Percentiles rank a stretch among this genome's conserved stretches.
These are phyloP conservation scores for Apiospora aurea DNA, from an alignment of 2,329 filamentous ascomycete species.

Conservation along the genomic window DNA sequence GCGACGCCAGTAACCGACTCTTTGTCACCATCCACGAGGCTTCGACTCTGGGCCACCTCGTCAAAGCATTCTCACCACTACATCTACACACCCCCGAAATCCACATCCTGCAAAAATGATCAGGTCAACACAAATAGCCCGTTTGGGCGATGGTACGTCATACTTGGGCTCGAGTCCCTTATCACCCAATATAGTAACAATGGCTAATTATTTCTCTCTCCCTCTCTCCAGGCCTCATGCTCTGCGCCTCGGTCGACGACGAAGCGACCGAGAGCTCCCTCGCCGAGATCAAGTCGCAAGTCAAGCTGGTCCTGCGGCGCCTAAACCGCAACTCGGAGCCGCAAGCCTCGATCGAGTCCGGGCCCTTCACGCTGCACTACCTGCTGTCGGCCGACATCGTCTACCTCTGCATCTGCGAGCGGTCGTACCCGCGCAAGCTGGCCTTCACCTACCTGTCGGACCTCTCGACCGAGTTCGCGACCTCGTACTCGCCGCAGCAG, in stretches of 20 bases:
- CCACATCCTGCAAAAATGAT: conserved; percentile 67
- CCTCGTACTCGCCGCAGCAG: conserved; percentile 77
- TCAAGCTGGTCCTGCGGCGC: conserved; percentile 88
- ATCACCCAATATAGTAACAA: not conserved
- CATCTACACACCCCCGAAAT: not conserved
- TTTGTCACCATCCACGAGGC: not conserved
- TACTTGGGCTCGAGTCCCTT: conserved; percentile 24
- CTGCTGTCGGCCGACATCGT: conserved; percentile 82
- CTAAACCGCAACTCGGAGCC: conserved; percentile 88
- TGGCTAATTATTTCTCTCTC: not conserved
- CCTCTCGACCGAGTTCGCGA: conserved; percentile 88
- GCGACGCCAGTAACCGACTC: not conserved
- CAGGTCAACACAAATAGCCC: conserved; percentile 89
- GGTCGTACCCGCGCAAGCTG: conserved; percentile 94
- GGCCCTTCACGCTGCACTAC: conserved; percentile 86
- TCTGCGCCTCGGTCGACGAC: conserved; percentile 94
- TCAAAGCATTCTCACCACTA: not conserved
- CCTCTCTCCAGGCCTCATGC: conserved; percentile 76
- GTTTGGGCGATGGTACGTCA: conserved; percentile 77
- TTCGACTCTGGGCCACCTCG: not conserved
- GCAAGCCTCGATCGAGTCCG: conserved; percentile 90
- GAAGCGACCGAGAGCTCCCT: conserved; percentile 81
- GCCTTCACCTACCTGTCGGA: conserved; percentile 98
- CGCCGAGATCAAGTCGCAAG: conserved; percentile 86
- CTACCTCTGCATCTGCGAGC: conserved; percentile 93